Evolutionary conservation across 331 rosid genomes (phyloP).

Genomic region (Malus hybrid): DNA sequence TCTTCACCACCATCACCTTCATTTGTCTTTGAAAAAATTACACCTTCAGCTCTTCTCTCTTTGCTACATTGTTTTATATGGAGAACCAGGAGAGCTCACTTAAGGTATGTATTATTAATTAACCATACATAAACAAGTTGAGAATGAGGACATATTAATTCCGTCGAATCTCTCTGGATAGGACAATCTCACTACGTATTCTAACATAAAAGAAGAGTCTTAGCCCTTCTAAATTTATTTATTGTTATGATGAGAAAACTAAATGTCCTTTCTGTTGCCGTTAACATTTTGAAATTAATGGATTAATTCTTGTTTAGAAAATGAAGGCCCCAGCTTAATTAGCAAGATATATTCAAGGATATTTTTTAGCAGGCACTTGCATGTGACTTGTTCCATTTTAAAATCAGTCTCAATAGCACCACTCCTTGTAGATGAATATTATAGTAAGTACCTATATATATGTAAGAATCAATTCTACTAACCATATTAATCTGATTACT

Average conservation of each 20-base stretch:
- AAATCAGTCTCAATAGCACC: neutral
- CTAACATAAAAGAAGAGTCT: conserved; percentile 1
- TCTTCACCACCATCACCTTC: conserved; percentile 3
- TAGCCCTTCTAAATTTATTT: neutral
- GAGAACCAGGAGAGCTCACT: neutral
- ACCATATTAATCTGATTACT: neutral
- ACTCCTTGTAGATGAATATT: neutral
- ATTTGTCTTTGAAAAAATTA: neutral
- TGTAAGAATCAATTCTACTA: neutral
- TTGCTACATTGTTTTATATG: conserved; percentile 1
- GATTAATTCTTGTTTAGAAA: neutral
- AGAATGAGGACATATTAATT: conserved; percentile 25
- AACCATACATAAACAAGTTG: conserved; percentile 1
- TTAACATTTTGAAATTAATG: neutral
- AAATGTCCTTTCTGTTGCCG: conserved; percentile 1
- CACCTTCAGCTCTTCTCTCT: neutral
- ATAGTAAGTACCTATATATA: no score
- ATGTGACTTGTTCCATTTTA: neutral
- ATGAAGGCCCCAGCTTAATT: neutral
- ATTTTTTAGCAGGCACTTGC: neutral
- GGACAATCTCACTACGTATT: conserved; percentile 20
- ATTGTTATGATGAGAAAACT: conserved; percentile 4
- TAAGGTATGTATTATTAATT: neutral
- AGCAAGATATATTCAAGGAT: neutral
- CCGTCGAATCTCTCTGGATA: conserved; percentile 1